Percentiles rank a stretch among this genome's conserved stretches.
These are phyloP conservation scores for Malassezia brasiliensis DNA, from an alignment of 1,284 basidiomycete genomes.

Conservation along the genomic window DNA sequence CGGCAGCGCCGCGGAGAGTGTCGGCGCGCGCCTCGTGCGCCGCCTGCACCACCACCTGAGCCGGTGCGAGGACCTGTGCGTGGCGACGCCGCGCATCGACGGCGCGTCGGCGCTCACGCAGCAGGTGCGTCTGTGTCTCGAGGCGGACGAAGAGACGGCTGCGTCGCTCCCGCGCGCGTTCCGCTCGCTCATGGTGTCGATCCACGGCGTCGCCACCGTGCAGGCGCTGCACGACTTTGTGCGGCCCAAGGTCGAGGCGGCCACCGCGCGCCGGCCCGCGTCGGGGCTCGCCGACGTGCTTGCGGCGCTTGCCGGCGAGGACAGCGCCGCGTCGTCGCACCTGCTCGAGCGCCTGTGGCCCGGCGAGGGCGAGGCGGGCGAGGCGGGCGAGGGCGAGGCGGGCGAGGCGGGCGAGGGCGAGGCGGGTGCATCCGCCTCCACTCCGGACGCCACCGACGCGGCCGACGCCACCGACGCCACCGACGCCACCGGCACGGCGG, in stretches of 20 bases:
- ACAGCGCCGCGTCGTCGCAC: conserved; percentile 9
- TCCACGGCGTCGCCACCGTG: conserved; percentile 45
- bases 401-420: conserved; percentile 18
- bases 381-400: conserved; percentile 5
- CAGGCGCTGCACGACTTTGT: conserved; percentile 42
- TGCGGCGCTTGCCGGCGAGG: conserved; percentile 64
- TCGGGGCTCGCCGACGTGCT: conserved; percentile 77
- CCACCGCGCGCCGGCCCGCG: conserved; percentile 43
- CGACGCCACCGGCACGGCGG: no score
- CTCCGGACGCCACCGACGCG: no score
- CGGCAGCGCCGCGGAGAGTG: background rate
- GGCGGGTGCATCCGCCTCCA: no score
- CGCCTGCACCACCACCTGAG: conserved; percentile 42
- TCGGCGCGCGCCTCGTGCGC: conserved; percentile 19
- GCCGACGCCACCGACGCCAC: no score
- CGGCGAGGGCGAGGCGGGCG: conserved; percentile 17
- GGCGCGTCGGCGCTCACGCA: conserved; percentile 30
- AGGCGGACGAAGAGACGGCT: conserved; percentile 30
- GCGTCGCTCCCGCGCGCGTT: conserved; percentile 31
- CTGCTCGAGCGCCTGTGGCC: conserved; percentile 20
- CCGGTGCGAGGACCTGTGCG: conserved; percentile 37
- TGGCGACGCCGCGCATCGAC: conserved; percentile 23
- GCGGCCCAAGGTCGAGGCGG: conserved; percentile 34
- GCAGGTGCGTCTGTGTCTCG: conserved; percentile 38
- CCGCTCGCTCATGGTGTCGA: conserved; percentile 39